Conservation (phyloP, 345 rosid genomes). For the Salix koriyanagi region DNA sequence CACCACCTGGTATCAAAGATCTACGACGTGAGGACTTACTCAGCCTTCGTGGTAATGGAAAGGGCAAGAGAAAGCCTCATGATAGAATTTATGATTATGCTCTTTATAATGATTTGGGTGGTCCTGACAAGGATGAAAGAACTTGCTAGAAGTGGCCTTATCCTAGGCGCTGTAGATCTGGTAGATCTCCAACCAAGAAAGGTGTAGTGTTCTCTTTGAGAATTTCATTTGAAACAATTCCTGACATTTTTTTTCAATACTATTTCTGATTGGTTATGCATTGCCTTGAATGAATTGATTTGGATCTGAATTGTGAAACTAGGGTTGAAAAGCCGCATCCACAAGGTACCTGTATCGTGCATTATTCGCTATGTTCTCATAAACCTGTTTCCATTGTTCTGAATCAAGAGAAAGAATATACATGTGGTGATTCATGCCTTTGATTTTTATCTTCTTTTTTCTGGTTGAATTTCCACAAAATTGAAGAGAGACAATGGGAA, state of each 20-base stretch:
- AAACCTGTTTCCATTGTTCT: neutral
- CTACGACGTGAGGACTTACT: constrained; percentile 63
- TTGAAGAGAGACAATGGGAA: neutral
- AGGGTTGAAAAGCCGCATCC: constrained; percentile 79
- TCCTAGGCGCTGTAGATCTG: constrained; percentile 92
- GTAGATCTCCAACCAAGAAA: constrained; percentile 57
- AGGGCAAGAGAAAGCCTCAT: constrained; percentile 63
- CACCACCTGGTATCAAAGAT: constrained; percentile 72
- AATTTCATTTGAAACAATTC: neutral
- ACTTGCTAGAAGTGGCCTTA: constrained; percentile 66
- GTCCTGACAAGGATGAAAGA: constrained; percentile 70
- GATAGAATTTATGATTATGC: constrained; percentile 85
- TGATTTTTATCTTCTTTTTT: neutral
- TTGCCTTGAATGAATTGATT: constrained; percentile 5
- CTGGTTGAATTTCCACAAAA: neutral
- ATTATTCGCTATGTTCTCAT: neutral
- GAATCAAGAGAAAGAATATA: neutral
- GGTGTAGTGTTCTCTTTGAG: constrained; percentile 35
- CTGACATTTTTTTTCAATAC: neutral
- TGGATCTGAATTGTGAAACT: constrained; percentile 67
- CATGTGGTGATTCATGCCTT: neutral
- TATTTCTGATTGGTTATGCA: neutral
- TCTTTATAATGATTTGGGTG: constrained; percentile 76
- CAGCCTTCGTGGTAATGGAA: constrained; percentile 64
- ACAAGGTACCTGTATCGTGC: constrained; percentile 37